These are phyloP conservation scores for Knoxia roxburghii DNA, from an alignment of 257 asterid species.

Conservation along the genomic window DNA sequence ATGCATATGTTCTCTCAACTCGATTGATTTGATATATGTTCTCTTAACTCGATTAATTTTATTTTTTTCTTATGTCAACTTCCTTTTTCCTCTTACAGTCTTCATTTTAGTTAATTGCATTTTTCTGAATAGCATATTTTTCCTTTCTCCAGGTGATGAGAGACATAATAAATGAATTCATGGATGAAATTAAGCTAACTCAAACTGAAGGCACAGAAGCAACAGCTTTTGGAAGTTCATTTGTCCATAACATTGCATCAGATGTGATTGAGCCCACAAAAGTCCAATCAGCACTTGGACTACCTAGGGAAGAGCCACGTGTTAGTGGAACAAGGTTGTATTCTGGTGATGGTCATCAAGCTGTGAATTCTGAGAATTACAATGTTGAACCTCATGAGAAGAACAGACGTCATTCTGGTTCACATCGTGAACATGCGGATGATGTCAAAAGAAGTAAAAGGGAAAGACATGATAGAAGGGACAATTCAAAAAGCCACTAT, in stretches of 20 bases:
- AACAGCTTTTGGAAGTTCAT: conserved; percentile 29
- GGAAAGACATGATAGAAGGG: conserved; percentile 23
- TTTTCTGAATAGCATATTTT: neutral
- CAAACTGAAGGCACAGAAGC: conserved; percentile 33
- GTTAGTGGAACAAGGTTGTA: conserved; percentile 29
- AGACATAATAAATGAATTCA: conserved; percentile 73
- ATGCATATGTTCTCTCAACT: neutral
- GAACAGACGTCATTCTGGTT: conserved; percentile 30
- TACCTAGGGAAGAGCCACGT: conserved; percentile 20
- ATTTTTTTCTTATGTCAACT: neutral
- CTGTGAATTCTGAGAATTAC: conserved; percentile 24
- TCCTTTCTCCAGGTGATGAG: conserved; percentile 52
- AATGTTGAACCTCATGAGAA: conserved; percentile 19
- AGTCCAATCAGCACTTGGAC: conserved; percentile 25
- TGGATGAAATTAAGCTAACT: conserved; percentile 69
- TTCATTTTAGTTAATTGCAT: neutral
- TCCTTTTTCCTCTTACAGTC: neutral
- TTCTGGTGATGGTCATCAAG: conserved; percentile 18
- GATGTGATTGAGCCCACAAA: conserved; percentile 26
- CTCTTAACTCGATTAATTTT: neutral
- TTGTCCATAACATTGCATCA: conserved; percentile 22
- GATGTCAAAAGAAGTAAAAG: conserved; percentile 26
- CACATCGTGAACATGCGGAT: conserved; percentile 27
- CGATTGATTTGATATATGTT: neutral
- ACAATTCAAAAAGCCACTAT: conserved; percentile 26